Evolutionary conservation across 352 stramenopile genomes (phyloP), one percentile per base, ranked within the genome.

Genomic region (Phytophthora megakarya): DNA sequence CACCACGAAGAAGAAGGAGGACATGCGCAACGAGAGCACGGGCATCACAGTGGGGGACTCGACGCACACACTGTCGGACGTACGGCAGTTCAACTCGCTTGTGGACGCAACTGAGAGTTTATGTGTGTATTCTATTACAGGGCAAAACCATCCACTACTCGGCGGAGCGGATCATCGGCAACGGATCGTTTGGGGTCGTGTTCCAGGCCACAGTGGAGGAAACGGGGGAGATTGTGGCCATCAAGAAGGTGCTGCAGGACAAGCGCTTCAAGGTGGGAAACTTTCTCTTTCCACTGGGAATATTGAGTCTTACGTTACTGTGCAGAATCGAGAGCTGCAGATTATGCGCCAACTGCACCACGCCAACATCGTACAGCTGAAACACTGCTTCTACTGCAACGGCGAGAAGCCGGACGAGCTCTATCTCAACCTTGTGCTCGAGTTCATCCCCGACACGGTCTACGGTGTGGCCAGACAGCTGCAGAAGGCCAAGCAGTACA

Each of bases 191-290:
- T 73, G 98, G 98, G 12, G 97, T 99, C 12, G 98, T 99, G 22
- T 99, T 99, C 70, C 92, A 99, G 73, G 97, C 97, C 8, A 92
- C 86, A 12, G 93, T 99, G 13, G 94, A 98, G 50, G 96, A 99
- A 67, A 99, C 96, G 12, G 93, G 96, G 5, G 94, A 99, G 74
- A 93, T 99, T 46, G 98, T 99, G 3, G 98, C 98, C 10, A 99
- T 99, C 69, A 99, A 99, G 81, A 99, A 99, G 76, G 98, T 99
- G 65, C 87, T 99, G 23, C 97, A 99, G 69, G 97, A 99, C 78
- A 99, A 99, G 72, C 87, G 97, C 37, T 99, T 99, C 77, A 99
- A 99, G 81, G 88, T 96, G 25, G 3, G 62, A 16, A 1, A 11
- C 0, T 3, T n/a, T 5, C 35, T 39, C 50, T 53, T 38, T 25